These are phyloP conservation scores for Lactifluus pinguis DNA, from an alignment of 768 basidiomycete genomes.

Conservation along the genomic window DNA sequence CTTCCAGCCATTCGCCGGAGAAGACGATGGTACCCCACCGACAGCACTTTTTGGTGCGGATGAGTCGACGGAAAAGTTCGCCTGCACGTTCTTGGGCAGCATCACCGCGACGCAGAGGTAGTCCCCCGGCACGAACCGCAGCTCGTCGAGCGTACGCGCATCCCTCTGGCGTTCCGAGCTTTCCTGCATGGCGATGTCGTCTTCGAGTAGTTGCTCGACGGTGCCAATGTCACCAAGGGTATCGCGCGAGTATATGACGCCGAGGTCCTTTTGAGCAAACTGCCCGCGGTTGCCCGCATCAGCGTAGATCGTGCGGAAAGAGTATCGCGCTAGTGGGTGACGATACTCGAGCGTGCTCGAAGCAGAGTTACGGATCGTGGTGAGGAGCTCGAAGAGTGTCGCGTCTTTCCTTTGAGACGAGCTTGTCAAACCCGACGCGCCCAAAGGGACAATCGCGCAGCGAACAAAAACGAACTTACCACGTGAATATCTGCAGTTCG, in stretches of 20 bases:
- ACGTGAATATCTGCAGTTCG: conserved; percentile 76
- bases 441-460: background rate
- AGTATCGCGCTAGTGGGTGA: conserved; percentile 74
- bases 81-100: conserved; percentile 52
- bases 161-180: conserved; percentile 27
- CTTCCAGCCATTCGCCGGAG: conserved; percentile 29
- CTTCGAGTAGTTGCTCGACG: conserved; percentile 41
- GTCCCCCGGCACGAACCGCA: conserved; percentile 75
- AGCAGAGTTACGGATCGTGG: conserved; percentile 63
- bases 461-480: conserved; percentile 33
- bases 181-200: conserved; percentile 3
- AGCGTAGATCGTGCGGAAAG: conserved; percentile 72
- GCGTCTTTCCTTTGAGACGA: conserved; percentile 59
- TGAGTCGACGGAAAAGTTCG: conserved; percentile 33
- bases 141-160: conserved; percentile 68
- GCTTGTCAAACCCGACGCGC: background rate
- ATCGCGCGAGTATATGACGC: conserved; percentile 75
- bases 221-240: conserved; percentile 74
- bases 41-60: conserved; percentile 40
- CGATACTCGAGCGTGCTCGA: conserved; percentile 63
- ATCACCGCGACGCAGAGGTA: conserved; percentile 67
- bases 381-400: conserved; percentile 69
- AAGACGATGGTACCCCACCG: conserved; percentile 28
- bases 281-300: conserved; percentile 64
- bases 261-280: conserved; percentile 70